Conservation (phyloP, 1,284 basidiomycete genomes). For the Termitomyces sp. region DNA sequence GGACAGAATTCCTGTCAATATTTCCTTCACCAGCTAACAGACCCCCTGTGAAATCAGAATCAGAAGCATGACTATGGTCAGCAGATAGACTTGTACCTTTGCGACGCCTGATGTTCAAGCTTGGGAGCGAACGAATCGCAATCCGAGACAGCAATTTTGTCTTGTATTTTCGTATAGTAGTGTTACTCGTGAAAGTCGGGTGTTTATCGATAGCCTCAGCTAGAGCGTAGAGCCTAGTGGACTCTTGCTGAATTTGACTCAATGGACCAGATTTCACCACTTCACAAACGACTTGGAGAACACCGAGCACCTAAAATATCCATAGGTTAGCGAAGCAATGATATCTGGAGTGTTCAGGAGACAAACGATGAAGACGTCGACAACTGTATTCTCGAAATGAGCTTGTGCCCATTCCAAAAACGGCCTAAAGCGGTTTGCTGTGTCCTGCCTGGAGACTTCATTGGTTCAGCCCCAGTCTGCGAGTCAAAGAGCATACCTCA, state of each 20-base stretch:
- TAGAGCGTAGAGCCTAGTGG: conserved; percentile 41
- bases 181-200: conserved; percentile 44
- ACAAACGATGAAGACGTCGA: conserved; percentile 51
- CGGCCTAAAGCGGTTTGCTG: conserved; percentile 36
- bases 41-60: conserved; percentile 19
- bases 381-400: conserved; percentile 26
- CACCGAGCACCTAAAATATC: conserved; percentile 54
- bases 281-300: conserved; percentile 72
- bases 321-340: neutral
- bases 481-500: conserved; percentile 46
- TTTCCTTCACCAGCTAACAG: conserved; percentile 20
- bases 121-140: conserved; percentile 60
- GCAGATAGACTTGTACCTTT: conserved; percentile 31
- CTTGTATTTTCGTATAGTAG: conserved; percentile 60
- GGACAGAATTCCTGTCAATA: conserved; percentile 5
- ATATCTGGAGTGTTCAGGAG: neutral
- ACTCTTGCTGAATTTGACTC: conserved; percentile 43
- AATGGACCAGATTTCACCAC: conserved; percentile 63
- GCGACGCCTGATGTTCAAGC: conserved; percentile 28
- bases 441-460: conserved; percentile 53
- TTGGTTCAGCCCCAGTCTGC: neutral
- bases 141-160: conserved; percentile 63
- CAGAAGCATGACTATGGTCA: neutral
- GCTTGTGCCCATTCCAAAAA: conserved; percentile 49
- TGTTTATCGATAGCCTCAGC: conserved; percentile 36